Evolutionary conservation across 371 early-diverging fungal species (phyloP), one percentile per base, ranked within the genome.

Genomic region (Apophysomyces ossiformis): DNA sequence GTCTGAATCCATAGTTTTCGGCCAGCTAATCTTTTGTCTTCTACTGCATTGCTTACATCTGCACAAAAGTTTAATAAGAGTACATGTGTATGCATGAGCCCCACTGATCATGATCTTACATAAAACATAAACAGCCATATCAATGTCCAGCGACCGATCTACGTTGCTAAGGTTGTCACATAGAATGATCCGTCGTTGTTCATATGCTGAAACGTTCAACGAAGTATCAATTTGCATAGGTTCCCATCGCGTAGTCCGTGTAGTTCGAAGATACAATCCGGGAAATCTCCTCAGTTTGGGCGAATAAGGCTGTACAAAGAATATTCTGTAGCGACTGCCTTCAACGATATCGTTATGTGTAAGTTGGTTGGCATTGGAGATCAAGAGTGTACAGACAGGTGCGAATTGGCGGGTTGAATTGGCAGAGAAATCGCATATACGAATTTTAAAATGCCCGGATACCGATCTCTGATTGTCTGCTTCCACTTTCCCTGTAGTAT

Each of bases 101-200:
- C n/a, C 32, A 60, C 7, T 7, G 26, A n/a, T 11, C 7, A 41
- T 2, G 9, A 2, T 5, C 80, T 68, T 86, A 90, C 89, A 76
- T 37, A 90, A 59, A 7, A 89, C 70, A 45, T 85, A 57, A 6
- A 81, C 84, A 0, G 80, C 85, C 18, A 92, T 46, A 60, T 92
- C 91, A 15, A 86, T 60, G 46, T 90, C 92, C 1, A 73, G 71
- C 3, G 72, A 58, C 2, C 43, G 60, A 9, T 75, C 63, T 6
- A 70, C 36, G 6, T 60, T 36, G n/a, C 59, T 58, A 43, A 89
- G 61, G 36, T 78, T 69, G 15, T 56, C 70, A 46, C 86, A 83
- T 1, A n/a, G 15, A 0, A 76, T 69, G 12, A 85, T 60, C 35
- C 44, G 67, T 11, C 90, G 78, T 9, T 86, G 85, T 37, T 37